Evolutionary conservation across 306 rosid species (phyloP).

Genomic region (Senna siamea): DNA sequence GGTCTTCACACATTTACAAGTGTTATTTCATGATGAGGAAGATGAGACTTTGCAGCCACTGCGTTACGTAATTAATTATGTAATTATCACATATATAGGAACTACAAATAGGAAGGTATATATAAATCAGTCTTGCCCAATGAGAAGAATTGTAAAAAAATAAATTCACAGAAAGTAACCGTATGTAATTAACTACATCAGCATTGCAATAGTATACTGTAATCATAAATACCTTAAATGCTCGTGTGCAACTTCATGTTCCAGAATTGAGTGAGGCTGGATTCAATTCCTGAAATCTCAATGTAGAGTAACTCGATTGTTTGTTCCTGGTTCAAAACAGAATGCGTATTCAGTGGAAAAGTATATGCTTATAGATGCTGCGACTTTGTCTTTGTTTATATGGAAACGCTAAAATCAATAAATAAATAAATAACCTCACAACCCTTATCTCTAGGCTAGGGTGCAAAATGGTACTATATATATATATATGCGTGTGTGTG

Average conservation of each 20-base stretch:
- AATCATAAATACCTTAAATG: slow-evolving; percentile 8
- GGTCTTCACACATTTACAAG: not conserved
- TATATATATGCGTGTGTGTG: no score
- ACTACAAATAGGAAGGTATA: not conserved
- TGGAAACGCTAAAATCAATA: not conserved
- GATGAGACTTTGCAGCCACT: not conserved
- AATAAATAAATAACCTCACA: not conserved
- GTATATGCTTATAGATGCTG: not conserved
- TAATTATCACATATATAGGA: not conserved
- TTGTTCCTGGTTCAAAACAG: slow-evolving; percentile 17
- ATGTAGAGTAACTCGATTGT: not conserved
- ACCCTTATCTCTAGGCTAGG: not conserved
- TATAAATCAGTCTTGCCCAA: not conserved
- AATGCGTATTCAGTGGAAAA: not conserved
- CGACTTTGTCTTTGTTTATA: not conserved
- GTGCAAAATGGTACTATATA: not conserved
- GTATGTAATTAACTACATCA: not conserved
- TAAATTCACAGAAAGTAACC: not conserved
- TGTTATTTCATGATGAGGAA: not conserved
- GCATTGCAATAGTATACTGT: not conserved
- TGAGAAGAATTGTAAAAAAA: slow-evolving; percentile 12
- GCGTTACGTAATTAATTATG: not conserved
- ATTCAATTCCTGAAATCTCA: not conserved
- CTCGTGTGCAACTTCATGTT: not conserved
- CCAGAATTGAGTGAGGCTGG: not conserved